Percentiles rank a stretch among this genome's conserved stretches.
Conservation (phyloP, 352 stramenopile genomes). For the Phytophthora ohioensis region DNA sequence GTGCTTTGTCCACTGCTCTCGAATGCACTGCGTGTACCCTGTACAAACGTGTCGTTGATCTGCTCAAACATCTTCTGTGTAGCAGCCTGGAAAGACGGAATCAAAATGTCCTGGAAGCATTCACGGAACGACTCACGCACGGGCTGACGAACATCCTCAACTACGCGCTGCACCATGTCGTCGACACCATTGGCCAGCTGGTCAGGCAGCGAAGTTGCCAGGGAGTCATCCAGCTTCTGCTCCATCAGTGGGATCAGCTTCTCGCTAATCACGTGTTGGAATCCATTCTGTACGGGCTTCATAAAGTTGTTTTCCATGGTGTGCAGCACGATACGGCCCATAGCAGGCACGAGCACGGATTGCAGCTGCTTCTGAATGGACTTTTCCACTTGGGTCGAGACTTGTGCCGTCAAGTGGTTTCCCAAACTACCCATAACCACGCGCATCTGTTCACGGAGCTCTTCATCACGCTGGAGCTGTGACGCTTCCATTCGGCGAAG, state of each 20-base stretch:
- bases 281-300: slow-evolving; percentile 83
- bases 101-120: slow-evolving; percentile 89
- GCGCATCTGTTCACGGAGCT: slow-evolving; percentile 75
- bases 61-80: slow-evolving; percentile 93
- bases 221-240: slow-evolving; percentile 70
- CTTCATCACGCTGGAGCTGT: slow-evolving; percentile 75
- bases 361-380: slow-evolving; percentile 88
- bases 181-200: slow-evolving; percentile 72
- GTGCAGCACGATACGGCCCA: slow-evolving; percentile 87
- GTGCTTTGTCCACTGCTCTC: slow-evolving; percentile 62
- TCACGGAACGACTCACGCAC: slow-evolving; percentile 88
- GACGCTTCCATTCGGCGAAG: slow-evolving; percentile 78
- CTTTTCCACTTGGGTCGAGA: slow-evolving; percentile 80
- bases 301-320: slow-evolving; percentile 92
- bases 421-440: slow-evolving; percentile 66
- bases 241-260: slow-evolving; percentile 80
- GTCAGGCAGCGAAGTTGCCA: slow-evolving; percentile 62
- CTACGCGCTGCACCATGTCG: slow-evolving; percentile 78
- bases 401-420: slow-evolving; percentile 64
- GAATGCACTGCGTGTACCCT: slow-evolving; percentile 72
- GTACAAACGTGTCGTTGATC: slow-evolving; percentile 85
- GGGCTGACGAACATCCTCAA: slow-evolving; percentile 81
- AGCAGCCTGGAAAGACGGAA: slow-evolving; percentile 86
- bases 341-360: slow-evolving; percentile 80
- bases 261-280: slow-evolving; percentile 80